Conservation (phyloP, 2,329 filamentous ascomycete genomes). For the Didymosphaeria variabile region DNA sequence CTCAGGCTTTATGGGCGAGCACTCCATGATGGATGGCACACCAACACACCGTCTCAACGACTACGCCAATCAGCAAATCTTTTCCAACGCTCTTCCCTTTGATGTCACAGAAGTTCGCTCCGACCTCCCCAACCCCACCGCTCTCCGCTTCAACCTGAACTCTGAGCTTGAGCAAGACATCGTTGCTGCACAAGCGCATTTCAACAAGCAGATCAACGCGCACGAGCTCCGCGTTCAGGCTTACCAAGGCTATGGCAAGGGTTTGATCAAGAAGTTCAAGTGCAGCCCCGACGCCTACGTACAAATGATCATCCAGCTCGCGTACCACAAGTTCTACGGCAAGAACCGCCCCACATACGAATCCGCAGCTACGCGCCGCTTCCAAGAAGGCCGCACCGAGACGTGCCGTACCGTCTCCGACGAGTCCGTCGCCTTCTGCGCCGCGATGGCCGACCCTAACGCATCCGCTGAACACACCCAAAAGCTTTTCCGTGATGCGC, state of each 20-base stretch:
- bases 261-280: conserved; percentile 99
- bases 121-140: conserved; percentile 80
- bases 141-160: conserved; percentile 80
- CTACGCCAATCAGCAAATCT: conserved; percentile 89
- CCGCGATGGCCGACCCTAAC: conserved; percentile 78
- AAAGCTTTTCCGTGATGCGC: conserved; percentile 81
- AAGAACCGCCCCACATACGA: conserved; percentile 98
- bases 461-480: conserved; percentile 71
- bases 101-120: conserved; percentile 80
- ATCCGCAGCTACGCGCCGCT: conserved; percentile 91
- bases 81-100: conserved; percentile 93
- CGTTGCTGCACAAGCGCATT: conserved; percentile 79
- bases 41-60: conserved; percentile 97
- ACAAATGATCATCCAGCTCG: conserved; percentile 97
- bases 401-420: conserved; percentile 93
- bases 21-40: conserved; percentile 99
- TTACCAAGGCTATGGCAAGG: conserved; percentile 98
- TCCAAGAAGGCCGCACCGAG: conserved; percentile 95
- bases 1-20: conserved; percentile 96
- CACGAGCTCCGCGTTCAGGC: conserved; percentile 94
- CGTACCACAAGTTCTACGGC: conserved; percentile 99
- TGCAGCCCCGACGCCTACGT: conserved; percentile 97
- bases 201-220: conserved; percentile 79
- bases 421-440: conserved; percentile 89
- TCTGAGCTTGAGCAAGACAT: conserved; percentile 80